Conservation (phyloP, 1,284 basidiomycete genomes). For the Uromyces viciae-fabae region DNA sequence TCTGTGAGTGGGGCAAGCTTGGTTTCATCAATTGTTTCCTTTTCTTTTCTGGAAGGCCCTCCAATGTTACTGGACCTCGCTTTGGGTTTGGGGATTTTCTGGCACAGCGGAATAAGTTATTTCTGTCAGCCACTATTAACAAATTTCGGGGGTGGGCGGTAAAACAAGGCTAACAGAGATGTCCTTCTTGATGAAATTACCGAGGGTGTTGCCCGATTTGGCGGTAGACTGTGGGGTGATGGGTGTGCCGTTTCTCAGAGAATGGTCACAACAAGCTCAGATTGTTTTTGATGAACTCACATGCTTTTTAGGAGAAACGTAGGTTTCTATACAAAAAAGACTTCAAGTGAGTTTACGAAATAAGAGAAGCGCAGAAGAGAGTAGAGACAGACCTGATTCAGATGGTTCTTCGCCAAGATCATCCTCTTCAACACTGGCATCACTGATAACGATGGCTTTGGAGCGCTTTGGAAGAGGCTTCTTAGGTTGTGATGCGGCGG, state of each 20-base stretch:
- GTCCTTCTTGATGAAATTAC: slow-evolving; percentile 42
- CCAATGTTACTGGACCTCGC: slow-evolving; percentile 18
- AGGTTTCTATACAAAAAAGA: too few species aligned
- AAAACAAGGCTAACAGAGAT: slow-evolving; percentile 22
- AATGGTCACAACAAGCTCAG: too few species aligned
- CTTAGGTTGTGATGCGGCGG: slow-evolving; percentile 1
- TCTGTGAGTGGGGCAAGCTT: slow-evolving; percentile 71
- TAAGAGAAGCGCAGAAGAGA: too few species aligned
- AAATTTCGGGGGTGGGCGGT: not conserved
- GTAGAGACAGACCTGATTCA: not conserved
- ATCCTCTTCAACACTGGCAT: not conserved
- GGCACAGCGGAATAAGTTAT: not conserved
- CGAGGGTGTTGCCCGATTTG: slow-evolving; percentile 33
- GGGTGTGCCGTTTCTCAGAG: too few species aligned
- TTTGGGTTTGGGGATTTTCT: slow-evolving; percentile 10
- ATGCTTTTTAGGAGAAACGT: too few species aligned
- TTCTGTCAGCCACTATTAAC: not conserved
- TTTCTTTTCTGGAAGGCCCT: slow-evolving; percentile 46
- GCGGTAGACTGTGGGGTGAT: slow-evolving; percentile 26
- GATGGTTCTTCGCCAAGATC: not conserved
- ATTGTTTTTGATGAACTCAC: not conserved
- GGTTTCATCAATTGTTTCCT: slow-evolving; percentile 51
- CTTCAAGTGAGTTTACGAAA: too few species aligned
- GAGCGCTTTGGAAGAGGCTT: slow-evolving; percentile 16
- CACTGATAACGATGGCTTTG: not conserved